A percentile compares a stretch with the other conserved stretches of the same genome.
These are phyloP conservation scores for Sclerospora graminicola DNA, from an alignment of 352 stramenopile species.

Conservation along the genomic window DNA sequence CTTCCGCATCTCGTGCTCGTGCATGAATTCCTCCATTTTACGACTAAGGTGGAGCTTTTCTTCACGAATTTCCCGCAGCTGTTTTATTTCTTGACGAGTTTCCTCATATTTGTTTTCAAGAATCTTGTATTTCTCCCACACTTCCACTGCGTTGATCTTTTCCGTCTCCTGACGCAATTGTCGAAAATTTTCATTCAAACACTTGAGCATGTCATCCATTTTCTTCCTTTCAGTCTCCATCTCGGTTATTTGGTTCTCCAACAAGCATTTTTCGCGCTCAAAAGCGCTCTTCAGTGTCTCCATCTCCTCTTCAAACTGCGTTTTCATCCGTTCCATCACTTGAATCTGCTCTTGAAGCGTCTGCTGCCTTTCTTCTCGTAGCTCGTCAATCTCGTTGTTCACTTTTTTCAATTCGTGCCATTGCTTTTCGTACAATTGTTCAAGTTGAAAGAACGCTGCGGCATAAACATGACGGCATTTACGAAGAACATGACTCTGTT, in stretches of 20 bases:
- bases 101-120: constrained; percentile 64
- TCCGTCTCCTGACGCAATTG: constrained; percentile 90
- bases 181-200: constrained; percentile 88
- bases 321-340: constrained; percentile 30
- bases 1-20: constrained; percentile 25
- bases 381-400: no score
- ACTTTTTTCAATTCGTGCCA: no score
- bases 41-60: constrained; percentile 39
- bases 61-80: constrained; percentile 39
- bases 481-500: no score
- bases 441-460: no score
- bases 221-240: constrained; percentile 78
- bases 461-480: no score
- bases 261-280: constrained; percentile 40
- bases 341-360: no score
- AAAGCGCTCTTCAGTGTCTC: constrained; percentile 29
- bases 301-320: constrained; percentile 46
- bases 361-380: no score
- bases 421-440: no score
- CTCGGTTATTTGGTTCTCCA: constrained; percentile 59
- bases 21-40: constrained; percentile 21
- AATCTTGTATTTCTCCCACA: constrained; percentile 67
- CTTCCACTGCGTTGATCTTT: constrained; percentile 81
- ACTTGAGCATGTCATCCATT: constrained; percentile 90
- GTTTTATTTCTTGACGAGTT: constrained; percentile 47